Conservation (phyloP, 2,329 filamentous ascomycete species). For the Pseudogymnoascus sp. region DNA sequence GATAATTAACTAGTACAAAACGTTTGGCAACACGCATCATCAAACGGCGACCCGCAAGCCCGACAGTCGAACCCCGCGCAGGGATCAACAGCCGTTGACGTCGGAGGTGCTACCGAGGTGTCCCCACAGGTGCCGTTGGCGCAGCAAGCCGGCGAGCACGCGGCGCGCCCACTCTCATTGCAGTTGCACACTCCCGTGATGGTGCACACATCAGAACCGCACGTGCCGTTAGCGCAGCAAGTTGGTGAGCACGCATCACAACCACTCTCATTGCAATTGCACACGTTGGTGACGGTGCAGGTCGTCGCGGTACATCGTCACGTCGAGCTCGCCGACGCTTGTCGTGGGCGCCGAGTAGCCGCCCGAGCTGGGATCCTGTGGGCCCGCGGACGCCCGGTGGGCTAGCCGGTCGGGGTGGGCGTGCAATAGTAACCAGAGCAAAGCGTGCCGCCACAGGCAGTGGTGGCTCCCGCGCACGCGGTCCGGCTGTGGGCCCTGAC, state of each 20-base stretch:
- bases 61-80: neutral
- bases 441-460: constrained; percentile 20
- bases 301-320: too few relatives aligned
- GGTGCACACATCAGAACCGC: neutral
- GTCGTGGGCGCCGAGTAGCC: neutral
- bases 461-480: constrained; percentile 14
- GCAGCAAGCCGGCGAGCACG: neutral
- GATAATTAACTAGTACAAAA: neutral
- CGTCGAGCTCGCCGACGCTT: neutral
- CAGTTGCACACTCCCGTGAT: neutral
- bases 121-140: neutral
- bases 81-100: neutral
- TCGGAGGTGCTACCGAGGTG: neutral
- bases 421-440: constrained; percentile 22
- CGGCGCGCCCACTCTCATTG: neutral
- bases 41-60: neutral
- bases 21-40: neutral
- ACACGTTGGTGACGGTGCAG: neutral
- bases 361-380: neutral
- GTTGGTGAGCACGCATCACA: neutral
- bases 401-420: neutral
- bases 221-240: neutral
- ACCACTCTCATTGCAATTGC: neutral
- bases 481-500: constrained; percentile 11
- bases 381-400: neutral